Evolutionary conservation across 805 yeast species (phyloP), one percentile per base, ranked within the genome.

Genomic region (Lipomyces orientalis): DNA sequence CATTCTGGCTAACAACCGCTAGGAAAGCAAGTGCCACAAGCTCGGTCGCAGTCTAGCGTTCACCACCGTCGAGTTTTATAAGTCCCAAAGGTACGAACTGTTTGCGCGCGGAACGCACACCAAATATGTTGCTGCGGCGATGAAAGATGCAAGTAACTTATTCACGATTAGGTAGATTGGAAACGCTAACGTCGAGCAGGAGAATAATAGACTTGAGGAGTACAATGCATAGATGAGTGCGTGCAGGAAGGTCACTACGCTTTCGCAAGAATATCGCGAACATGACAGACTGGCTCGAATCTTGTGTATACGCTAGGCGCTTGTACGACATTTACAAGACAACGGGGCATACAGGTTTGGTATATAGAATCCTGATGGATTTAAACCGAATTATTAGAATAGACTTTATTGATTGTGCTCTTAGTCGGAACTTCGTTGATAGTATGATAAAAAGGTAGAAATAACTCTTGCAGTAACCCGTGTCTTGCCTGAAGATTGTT

Each of bases 31-130:
- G 31, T 75, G 80, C 66, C 77, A 79, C 61, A 73, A 75, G 60
- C 71, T 81, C 39, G 84, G 84, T 29, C 70, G 79, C 25, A 76
- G 79, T 16, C 75, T 81, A 75, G 84, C 84, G 6, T 81, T 77
- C 69, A 81, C 84, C 29, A 71, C 74, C 6, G 76, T 81, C 10
- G 80, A 78, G 62, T 76, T 81, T 46, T 78, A 72, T 59, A 69
- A 74, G 61, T 66, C 68, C 19, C 58, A 71, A 9, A 63, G 66
- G 37, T 52, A 67, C n/a, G 66, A 68, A 52, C 61, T 79, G 64
- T 76, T 79, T 67, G 84, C 84, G 16, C 69, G 82, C 8, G 84
- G 84, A 4, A 76, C 79, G 39, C 84, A 81, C 71, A 81, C 84
- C 12, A 81, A 81, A 71, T 79, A 79, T 67, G 74, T 81, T 51